Percentiles rank a stretch among this genome's conserved stretches.
Evolutionary conservation across 2,329 filamentous ascomycete species (phyloP).

Genomic region (Xylariaceae sp.): DNA sequence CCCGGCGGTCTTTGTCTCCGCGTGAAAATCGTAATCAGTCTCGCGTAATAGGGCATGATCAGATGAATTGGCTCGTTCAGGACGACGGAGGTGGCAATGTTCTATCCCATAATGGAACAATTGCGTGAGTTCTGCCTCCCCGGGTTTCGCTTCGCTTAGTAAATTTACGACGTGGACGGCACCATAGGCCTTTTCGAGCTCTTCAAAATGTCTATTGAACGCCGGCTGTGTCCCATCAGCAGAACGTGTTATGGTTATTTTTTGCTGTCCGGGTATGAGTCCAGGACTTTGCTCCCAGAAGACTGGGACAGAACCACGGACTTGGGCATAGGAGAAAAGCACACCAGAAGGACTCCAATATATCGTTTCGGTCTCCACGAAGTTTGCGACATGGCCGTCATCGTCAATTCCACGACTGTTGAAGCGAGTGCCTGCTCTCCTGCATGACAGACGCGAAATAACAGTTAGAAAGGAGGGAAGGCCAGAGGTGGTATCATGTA

Average conservation of each 20-base stretch:
- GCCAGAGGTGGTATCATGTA: slow-evolving; percentile 60
- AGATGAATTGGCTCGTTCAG: slow-evolving; percentile 47
- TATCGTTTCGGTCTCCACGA: slow-evolving; percentile 94
- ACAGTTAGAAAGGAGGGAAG: slow-evolving; percentile 80
- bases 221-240: slow-evolving; percentile 87
- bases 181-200: slow-evolving; percentile 80
- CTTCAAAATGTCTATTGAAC: slow-evolving; percentile 90
- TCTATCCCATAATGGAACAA: slow-evolving; percentile 73
- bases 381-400: slow-evolving; percentile 95
- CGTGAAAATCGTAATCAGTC: slow-evolving; percentile 95
- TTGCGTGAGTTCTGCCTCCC: slow-evolving; percentile 76
- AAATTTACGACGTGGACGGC: slow-evolving; percentile 90
- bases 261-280: slow-evolving; percentile 85
- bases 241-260: slow-evolving; percentile 85
- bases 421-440: slow-evolving; percentile 88
- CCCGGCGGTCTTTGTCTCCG: slow-evolving; percentile 80
- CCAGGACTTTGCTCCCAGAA: slow-evolving; percentile 96
- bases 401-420: slow-evolving; percentile 97
- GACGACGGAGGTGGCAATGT: slow-evolving; percentile 64
- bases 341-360: slow-evolving; percentile 75
- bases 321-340: slow-evolving; percentile 89
- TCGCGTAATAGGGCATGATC: slow-evolving; percentile 72
- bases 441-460: slow-evolving; percentile 86
- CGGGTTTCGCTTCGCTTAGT: slow-evolving; percentile 81
- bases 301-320: slow-evolving; percentile 85